Conservation (phyloP, 2,329 filamentous ascomycete genomes). For the Penicillium brevicompactum region DNA sequence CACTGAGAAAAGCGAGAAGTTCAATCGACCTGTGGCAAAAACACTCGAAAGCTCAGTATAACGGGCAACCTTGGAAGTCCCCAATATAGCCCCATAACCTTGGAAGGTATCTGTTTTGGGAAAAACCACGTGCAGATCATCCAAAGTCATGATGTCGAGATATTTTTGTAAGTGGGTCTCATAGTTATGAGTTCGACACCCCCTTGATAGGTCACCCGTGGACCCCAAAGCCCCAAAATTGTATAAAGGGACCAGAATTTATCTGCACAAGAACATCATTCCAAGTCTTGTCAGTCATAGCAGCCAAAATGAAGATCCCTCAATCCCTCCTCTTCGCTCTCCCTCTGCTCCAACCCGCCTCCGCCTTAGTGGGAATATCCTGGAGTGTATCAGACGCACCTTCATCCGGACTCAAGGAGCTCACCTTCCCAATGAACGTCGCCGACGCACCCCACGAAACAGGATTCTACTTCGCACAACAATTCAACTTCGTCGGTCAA, state of each 20-base stretch:
- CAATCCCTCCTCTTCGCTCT: constrained; percentile 10
- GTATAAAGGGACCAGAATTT: background rate
- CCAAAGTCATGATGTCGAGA: background rate
- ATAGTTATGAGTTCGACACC: background rate
- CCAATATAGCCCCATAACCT: too few species aligned
- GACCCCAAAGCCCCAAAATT: background rate
- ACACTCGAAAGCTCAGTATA: background rate
- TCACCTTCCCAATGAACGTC: constrained; percentile 27
- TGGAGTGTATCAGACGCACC: constrained; percentile 18
- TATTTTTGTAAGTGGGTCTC: background rate
- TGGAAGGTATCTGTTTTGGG: too few species aligned
- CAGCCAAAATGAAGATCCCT: constrained; percentile 9
- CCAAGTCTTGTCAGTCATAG: too few species aligned
- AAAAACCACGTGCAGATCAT: background rate
- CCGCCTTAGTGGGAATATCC: constrained; percentile 15
- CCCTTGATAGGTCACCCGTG: too few species aligned
- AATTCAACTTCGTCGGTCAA: constrained; percentile 27
- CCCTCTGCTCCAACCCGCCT: constrained; percentile 6
- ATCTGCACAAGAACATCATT: too few species aligned
- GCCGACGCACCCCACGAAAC: constrained; percentile 20
- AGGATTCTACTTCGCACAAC: constrained; percentile 34
- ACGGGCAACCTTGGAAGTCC: background rate
- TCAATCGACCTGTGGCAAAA: too few species aligned
- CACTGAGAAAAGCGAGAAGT: too few species aligned
- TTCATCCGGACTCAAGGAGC: constrained; percentile 19